These are phyloP conservation scores for Gnomoniopsis sp. DNA, from an alignment of 2,329 filamentous ascomycete species.

Conservation along the genomic window DNA sequence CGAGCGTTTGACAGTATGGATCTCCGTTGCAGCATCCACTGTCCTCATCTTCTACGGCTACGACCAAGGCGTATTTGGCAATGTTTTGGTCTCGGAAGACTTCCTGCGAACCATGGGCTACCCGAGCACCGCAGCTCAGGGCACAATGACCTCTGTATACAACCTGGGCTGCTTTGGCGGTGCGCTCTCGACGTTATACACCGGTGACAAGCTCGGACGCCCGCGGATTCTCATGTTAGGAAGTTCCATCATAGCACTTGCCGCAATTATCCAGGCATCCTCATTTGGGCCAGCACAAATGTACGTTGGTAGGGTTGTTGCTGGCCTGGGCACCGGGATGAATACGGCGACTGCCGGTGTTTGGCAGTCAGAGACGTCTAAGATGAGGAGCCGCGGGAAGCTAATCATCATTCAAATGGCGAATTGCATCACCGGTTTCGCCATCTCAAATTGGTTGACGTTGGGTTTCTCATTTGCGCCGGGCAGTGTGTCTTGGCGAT, in stretches of 20 bases:
- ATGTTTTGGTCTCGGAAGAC: conserved; percentile 25
- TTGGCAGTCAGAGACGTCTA: conserved; percentile 22
- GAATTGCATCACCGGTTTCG: conserved; percentile 35
- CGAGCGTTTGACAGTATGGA: conserved; percentile 48
- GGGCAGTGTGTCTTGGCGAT: conserved; percentile 20
- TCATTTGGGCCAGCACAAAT: conserved; percentile 17
- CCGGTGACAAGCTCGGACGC: conserved; percentile 22
- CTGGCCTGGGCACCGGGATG: conserved; percentile 20
- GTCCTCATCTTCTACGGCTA: conserved; percentile 49
- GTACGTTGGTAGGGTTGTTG: conserved; percentile 19
- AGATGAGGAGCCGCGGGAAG: conserved; percentile 22
- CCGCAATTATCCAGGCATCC: conserved; percentile 17
- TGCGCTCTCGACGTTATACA: conserved; percentile 19
- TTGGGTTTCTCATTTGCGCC: conserved; percentile 20
- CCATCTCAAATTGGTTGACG: conserved; percentile 30
- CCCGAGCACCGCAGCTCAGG: conserved; percentile 14
- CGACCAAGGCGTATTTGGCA: conserved; percentile 34
- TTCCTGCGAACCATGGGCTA: conserved; percentile 22
- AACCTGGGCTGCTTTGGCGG: conserved; percentile 23
- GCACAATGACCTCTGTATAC: conserved; percentile 22
- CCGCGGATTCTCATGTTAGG: conserved; percentile 22
- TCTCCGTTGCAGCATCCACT: conserved; percentile 46
- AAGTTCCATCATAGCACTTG: conserved; percentile 19
- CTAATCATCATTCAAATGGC: conserved; percentile 27
- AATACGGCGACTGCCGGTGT: conserved; percentile 21